Evolutionary conservation across 495 filamentous ascomycete species (phyloP).

Genomic region (Aeminium ludgeri): DNA sequence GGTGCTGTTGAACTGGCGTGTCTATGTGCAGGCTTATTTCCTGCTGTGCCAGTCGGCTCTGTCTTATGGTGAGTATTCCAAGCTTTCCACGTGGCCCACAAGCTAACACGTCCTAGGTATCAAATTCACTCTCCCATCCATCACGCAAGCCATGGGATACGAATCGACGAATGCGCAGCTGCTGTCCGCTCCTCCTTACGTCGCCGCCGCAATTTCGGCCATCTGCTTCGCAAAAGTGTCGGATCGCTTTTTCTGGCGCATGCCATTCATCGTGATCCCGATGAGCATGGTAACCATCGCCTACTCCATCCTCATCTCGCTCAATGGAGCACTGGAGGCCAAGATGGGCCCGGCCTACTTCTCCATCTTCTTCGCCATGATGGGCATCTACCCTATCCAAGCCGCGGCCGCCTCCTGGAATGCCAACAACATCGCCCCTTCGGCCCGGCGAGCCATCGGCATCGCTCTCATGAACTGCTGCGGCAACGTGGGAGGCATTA

Average conservation of each 20-base stretch:
- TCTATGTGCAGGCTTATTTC: no score
- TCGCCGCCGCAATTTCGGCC: slow-evolving; percentile 17
- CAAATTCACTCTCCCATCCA: slow-evolving; percentile 2
- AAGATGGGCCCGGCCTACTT: slow-evolving; percentile 24
- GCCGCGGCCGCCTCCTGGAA: slow-evolving; percentile 26
- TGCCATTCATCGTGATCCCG: slow-evolving; percentile 25
- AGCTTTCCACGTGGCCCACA: no score
- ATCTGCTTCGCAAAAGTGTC: slow-evolving; percentile 23
- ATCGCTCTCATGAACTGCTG: slow-evolving; percentile 21
- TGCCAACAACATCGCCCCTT: slow-evolving; percentile 25
- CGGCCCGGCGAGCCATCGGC: slow-evolving; percentile 24
- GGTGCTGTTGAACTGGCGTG: no score
- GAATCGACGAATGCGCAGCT: slow-evolving; percentile 1
- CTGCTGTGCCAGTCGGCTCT: no score
- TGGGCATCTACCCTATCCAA: slow-evolving; percentile 28
- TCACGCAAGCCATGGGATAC: slow-evolving; percentile 3
- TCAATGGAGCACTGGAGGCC: slow-evolving; percentile 12
- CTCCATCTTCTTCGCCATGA: slow-evolving; percentile 24
- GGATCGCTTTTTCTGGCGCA: slow-evolving; percentile 27
- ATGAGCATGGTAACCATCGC: slow-evolving; percentile 19
- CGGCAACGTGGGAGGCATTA: slow-evolving; percentile 15
- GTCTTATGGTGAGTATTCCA: no score
- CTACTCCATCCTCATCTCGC: slow-evolving; percentile 15
- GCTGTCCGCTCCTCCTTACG: slow-evolving; percentile 7
- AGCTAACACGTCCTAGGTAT: background rate